Conservation (phyloP, 2,329 filamentous ascomycete genomes). For the Emergomyces orientalis region DNA sequence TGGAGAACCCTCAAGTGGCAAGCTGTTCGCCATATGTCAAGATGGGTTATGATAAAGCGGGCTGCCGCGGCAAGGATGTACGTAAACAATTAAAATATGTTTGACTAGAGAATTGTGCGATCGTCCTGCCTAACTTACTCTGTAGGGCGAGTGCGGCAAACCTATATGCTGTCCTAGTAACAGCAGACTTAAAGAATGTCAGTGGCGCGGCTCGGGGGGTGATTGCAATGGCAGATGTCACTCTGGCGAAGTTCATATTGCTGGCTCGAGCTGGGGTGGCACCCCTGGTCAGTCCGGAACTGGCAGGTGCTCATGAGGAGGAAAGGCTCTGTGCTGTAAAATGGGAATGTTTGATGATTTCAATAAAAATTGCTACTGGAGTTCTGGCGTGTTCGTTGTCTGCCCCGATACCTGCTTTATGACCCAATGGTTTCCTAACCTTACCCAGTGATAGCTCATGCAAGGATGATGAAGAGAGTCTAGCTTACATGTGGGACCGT, state of each 20-base stretch:
- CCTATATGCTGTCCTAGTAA: conserved; percentile 14
- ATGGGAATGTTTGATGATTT: conserved; percentile 1
- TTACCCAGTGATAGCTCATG: background rate
- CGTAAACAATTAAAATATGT: background rate
- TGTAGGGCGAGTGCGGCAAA: conserved; percentile 8
- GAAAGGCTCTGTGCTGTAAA: conserved; percentile 4
- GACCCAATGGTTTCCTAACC: background rate
- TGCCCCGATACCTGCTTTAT: background rate
- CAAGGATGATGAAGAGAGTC: background rate
- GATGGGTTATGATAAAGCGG: conserved; percentile 9
- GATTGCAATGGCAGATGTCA: conserved; percentile 16
- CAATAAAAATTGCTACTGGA: conserved; percentile 2
- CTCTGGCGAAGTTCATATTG: conserved; percentile 12
- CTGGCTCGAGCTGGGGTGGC: background rate
- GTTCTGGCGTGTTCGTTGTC: background rate
- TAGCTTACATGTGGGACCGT: conserved; percentile 4
- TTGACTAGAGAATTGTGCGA: background rate
- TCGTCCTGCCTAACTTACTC: conserved; percentile 4
- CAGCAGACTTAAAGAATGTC: conserved; percentile 11
- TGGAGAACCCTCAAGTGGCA: conserved; percentile 1
- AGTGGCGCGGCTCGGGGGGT: conserved; percentile 12
- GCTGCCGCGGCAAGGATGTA: conserved; percentile 5
- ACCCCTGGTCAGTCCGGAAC: conserved; percentile 3
- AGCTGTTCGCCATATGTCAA: conserved; percentile 8
- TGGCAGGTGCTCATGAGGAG: background rate